Conservation (phyloP, 2,329 filamentous ascomycete species). For the Penicillium sp. region DNA sequence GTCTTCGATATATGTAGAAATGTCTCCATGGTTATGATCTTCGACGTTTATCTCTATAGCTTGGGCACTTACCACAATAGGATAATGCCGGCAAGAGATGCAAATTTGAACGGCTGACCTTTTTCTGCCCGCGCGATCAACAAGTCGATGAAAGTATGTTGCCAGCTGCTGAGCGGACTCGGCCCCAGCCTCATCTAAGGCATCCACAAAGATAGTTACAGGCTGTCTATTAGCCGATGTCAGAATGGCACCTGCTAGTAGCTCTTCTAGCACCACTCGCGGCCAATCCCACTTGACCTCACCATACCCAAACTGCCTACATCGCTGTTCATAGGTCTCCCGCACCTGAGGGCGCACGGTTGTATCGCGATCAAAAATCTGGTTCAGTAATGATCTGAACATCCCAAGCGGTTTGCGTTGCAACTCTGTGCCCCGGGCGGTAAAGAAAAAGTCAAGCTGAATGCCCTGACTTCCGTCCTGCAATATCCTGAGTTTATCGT, state of each 20-base stretch:
- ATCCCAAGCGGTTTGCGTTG: constrained; percentile 15
- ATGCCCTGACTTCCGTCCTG: background rate
- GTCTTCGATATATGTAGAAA: constrained; percentile 1
- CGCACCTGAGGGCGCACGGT: background rate
- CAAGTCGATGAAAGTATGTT: constrained; percentile 5
- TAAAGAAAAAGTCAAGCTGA: constrained; percentile 20
- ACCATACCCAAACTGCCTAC: background rate
- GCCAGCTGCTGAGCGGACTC: constrained; percentile 2
- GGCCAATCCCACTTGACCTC: constrained; percentile 4
- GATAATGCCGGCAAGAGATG: constrained; percentile 20
- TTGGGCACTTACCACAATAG: background rate
- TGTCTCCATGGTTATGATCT: background rate
- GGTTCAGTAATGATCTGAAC: constrained; percentile 16
- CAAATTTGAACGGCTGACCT: background rate
- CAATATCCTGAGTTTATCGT: background rate
- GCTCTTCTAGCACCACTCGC: background rate
- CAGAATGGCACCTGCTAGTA: constrained; percentile 3
- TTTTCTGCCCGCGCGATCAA: background rate
- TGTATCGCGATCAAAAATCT: constrained; percentile 10
- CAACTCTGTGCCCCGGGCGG: constrained; percentile 10
- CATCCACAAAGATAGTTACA: constrained; percentile 11
- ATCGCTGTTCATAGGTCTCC: constrained; percentile 2
- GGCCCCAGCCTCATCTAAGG: constrained; percentile 10
- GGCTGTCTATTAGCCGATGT: background rate
- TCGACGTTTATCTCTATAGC: constrained; percentile 9